Conservation (phyloP, 176 grass and related monocot genomes). For the Melocanna baccifera region DNA sequence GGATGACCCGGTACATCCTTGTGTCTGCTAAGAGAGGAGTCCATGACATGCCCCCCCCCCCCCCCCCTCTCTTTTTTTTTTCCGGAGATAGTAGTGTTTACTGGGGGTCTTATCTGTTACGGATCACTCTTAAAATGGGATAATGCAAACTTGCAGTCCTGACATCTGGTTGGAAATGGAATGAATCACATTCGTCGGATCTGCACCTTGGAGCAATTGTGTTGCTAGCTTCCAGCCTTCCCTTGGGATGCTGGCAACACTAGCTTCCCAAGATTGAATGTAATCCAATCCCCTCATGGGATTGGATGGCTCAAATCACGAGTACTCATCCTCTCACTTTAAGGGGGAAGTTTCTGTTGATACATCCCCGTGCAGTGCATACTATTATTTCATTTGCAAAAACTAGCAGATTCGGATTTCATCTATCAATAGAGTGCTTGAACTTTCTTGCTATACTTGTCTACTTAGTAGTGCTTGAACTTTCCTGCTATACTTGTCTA, state of each 20-base stretch:
- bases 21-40: too few relatives aligned
- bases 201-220: not conserved
- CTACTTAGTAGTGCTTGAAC: too few relatives aligned
- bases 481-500: too few relatives aligned
- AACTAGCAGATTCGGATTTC: not conserved
- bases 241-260: not conserved
- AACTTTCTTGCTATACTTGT: not conserved
- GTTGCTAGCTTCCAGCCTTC: not conserved
- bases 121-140: not conserved
- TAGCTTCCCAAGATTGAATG: not conserved
- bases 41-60: too few relatives aligned
- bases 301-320: not conserved
- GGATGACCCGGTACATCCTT: not conserved
- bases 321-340: not conserved
- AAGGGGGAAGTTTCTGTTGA: not conserved
- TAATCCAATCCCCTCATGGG: not conserved
- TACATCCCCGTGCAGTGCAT: not conserved
- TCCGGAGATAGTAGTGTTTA: not conserved
- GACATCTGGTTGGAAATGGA: not conserved
- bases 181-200: not conserved
- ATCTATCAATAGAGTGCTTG: not conserved
- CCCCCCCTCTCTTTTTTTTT: too few relatives aligned
- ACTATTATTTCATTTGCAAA: not conserved
- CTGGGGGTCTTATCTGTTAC: not conserved
- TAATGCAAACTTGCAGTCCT: not conserved